Conservation (phyloP, 805 yeast genomes). For the Ogataea dorogensis region DNA sequence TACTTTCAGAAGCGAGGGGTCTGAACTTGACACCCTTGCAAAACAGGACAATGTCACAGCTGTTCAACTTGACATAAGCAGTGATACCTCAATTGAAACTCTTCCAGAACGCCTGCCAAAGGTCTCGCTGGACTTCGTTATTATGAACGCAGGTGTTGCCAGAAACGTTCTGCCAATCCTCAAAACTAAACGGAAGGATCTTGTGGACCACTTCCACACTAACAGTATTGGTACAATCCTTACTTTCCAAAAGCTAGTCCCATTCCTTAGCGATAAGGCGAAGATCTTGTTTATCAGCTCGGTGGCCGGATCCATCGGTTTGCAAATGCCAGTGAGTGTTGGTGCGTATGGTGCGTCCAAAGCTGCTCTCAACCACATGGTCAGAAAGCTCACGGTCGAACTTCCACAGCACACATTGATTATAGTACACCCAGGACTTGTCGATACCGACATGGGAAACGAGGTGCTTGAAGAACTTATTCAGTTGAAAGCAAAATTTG, state of each 20-base stretch:
- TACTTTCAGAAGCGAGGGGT: slow-evolving; percentile 1
- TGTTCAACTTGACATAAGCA: slow-evolving; percentile 24
- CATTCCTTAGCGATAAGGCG: slow-evolving; percentile 24
- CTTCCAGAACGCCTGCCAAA: slow-evolving; percentile 17
- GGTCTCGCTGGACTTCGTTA: slow-evolving; percentile 34
- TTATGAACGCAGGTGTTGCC: slow-evolving; percentile 35
- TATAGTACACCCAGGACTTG: slow-evolving; percentile 12
- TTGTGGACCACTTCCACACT: slow-evolving; percentile 8
- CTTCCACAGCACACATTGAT: slow-evolving; percentile 22
- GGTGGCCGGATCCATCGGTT: slow-evolving; percentile 30
- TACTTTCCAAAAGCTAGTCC: slow-evolving; percentile 31
- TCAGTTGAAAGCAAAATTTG: too few species aligned
- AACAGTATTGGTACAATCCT: slow-evolving; percentile 37
- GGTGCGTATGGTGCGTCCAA: slow-evolving; percentile 38
- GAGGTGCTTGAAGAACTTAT: too few species aligned
- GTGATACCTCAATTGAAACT: slow-evolving; percentile 19
- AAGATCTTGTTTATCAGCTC: slow-evolving; percentile 33
- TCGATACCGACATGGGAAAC: slow-evolving; percentile 12
- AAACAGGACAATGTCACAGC: slow-evolving; percentile 19
- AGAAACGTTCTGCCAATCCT: not conserved
- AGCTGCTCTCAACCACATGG: slow-evolving; percentile 34
- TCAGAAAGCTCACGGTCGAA: slow-evolving; percentile 29
- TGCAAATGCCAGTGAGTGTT: slow-evolving; percentile 21
- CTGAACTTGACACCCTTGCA: slow-evolving; percentile 14
- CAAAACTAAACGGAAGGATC: not conserved